A percentile compares a stretch with the other conserved stretches of the same genome.
phyloP scores from a whole-genome alignment of 2,329 filamentous ascomycete species.

The Clarireedia monteithiana region DNA sequence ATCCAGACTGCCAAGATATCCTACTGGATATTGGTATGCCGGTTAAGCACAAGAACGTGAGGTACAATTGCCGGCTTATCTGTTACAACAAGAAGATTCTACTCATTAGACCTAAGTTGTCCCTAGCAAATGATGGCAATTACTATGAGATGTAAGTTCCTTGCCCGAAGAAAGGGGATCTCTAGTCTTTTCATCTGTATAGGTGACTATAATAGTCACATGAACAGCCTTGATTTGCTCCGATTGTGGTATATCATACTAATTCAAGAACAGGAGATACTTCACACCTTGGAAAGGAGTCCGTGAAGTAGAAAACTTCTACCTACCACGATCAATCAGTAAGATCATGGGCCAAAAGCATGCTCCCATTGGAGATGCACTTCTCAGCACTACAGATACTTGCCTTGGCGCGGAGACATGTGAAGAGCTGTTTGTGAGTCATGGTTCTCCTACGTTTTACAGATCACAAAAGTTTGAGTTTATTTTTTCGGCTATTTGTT shows the following conservation, averaged over 20 bases:
- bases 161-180: no score
- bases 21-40: constrained; percentile 58
- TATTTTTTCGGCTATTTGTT: no score
- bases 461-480: no score
- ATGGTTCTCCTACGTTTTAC: no score
- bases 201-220: no score
- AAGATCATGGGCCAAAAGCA: constrained; percentile 43
- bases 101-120: constrained; percentile 64
- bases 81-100: constrained; percentile 53
- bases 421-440: constrained; percentile 50
- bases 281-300: constrained; percentile 56
- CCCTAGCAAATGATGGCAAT: constrained; percentile 64
- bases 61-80: constrained; percentile 60
- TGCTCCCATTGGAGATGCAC: constrained; percentile 51
- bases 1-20: constrained; percentile 56
- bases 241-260: no score
- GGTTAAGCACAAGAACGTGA: constrained; percentile 47
- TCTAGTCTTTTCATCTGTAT: no score
- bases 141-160: constrained; percentile 29
- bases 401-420: constrained; percentile 58
- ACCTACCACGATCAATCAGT: constrained; percentile 49
- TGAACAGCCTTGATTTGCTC: no score
- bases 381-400: constrained; percentile 47
- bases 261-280: constrained; percentile 44
- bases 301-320: constrained; percentile 54